Evolutionary conservation across 2,329 filamentous ascomycete species (phyloP), one percentile per base, ranked within the genome.

Genomic region (Fusarium staphyleae): DNA sequence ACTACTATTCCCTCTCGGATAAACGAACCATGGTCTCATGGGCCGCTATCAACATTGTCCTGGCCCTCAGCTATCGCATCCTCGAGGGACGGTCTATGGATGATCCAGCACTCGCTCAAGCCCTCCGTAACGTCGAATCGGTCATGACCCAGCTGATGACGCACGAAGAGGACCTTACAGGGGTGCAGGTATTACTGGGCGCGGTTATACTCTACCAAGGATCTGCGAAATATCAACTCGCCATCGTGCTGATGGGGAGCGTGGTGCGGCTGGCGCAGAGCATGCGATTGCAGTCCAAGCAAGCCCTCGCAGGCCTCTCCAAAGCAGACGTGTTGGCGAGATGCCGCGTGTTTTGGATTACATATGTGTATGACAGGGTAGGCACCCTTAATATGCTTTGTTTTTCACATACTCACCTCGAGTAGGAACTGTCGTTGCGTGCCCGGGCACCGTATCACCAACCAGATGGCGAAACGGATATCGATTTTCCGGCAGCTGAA

Each of bases 311-410:
- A 12, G 52, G 48, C 1, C 19, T 55, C 0, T 24, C 52, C 3
- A 36, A 18, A 5, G 28, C 47, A 1, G 60, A 49, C 0, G 43
- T 48, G 7, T 48, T 64, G 3, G 70, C 72, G 6, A 68, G 72
- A 34, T 41, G 55, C 9, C 70, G 71, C 5, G 32, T 75, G 7
- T 76, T 75, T 45, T 76, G 73, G 73, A 61, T 75, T 8, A 64
- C 67, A 4, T 76, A 75, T 16, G 56, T 65, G 3, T 58, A 75
- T 15, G 74, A 76, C 18, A 73, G 56, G 18, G 63, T 57, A 45
- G 2, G 52, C 30, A 13, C 6, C 11, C 9, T 10, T 0, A 3
- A 9, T 11, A 10, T 1, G 13, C 10, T 2, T 15, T 1, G 1
- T 2, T 13, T 24, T 24, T 24, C 22, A 24, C 14, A 18, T 5